These are phyloP conservation scores for Pisolithus microcarpus DNA, from an alignment of 768 basidiomycete species.

Conservation along the genomic window DNA sequence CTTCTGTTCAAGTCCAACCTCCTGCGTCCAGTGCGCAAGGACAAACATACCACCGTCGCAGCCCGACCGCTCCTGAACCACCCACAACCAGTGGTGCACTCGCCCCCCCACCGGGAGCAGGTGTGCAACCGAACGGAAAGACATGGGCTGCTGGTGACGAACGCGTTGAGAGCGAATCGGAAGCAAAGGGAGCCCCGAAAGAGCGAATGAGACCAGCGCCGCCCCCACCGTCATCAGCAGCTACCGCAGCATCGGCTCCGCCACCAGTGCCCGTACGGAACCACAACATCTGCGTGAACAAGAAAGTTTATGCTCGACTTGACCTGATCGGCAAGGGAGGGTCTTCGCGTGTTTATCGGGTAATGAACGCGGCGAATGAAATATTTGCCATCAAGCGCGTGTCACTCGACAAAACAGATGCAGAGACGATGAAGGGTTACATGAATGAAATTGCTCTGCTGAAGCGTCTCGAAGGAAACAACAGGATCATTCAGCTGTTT, in stretches of 20 bases:
- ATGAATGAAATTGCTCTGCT: constrained; percentile 94
- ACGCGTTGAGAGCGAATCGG: constrained; percentile 30
- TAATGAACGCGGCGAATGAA: constrained; percentile 68
- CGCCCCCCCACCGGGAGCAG: constrained; percentile 11
- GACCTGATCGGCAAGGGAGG: constrained; percentile 92
- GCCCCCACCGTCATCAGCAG: constrained; percentile 24
- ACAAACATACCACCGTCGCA: constrained; percentile 49
- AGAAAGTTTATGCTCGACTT: constrained; percentile 73
- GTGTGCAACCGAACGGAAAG: constrained; percentile 26
- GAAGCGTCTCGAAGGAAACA: constrained; percentile 90
- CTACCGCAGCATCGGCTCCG: constrained; percentile 12
- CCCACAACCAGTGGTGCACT: constrained; percentile 35
- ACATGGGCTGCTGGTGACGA: constrained; percentile 45
- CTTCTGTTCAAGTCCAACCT: constrained; percentile 18
- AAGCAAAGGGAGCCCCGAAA: constrained; percentile 20
- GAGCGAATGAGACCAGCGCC: constrained; percentile 29
- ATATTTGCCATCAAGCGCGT: constrained; percentile 92
- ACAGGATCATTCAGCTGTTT: constrained; percentile 82
- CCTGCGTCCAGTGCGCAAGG: constrained; percentile 17
- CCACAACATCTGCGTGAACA: constrained; percentile 47
- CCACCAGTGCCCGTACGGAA: constrained; percentile 29
- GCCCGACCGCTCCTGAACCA: constrained; percentile 62
- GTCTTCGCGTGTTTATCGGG: constrained; percentile 91
- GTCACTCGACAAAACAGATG: constrained; percentile 79
- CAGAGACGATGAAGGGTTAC: constrained; percentile 85